phyloP scores from a whole-genome alignment of 495 filamentous ascomycete species.

The Aspergillus campestris region DNA sequence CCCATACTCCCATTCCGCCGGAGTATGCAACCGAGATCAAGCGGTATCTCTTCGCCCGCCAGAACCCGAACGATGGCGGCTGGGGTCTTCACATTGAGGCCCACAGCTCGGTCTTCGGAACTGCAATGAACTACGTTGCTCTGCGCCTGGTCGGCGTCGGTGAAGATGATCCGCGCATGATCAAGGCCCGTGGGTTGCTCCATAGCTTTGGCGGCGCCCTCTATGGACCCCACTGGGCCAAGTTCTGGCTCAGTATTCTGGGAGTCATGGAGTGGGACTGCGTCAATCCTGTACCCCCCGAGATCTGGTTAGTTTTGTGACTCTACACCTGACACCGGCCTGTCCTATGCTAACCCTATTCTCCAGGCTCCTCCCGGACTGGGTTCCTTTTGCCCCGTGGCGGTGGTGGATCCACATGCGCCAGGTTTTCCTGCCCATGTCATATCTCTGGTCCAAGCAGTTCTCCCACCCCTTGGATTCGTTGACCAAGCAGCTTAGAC shows the following conservation, averaged over 20 bases:
- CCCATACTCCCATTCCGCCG: constrained; percentile 77
- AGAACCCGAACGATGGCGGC: constrained; percentile 81
- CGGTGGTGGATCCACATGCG: constrained; percentile 99
- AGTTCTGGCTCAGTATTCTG: constrained; percentile 82
- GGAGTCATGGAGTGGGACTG: constrained; percentile 83
- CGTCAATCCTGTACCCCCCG: constrained; percentile 88
- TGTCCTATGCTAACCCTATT: constrained; percentile 1
- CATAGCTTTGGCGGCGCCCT: constrained; percentile 82
- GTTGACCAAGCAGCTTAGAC: constrained; percentile 58
- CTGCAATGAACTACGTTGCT: constrained; percentile 78
- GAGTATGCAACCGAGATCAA: constrained; percentile 82
- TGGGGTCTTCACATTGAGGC: constrained; percentile 97
- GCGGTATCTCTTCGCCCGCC: constrained; percentile 83
- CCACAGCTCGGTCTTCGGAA: constrained; percentile 89
- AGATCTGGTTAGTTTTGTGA: constrained; percentile 59
- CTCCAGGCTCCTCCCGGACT: constrained; percentile 74
- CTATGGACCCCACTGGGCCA: constrained; percentile 86
- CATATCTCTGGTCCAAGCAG: constrained; percentile 74
- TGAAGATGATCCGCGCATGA: constrained; percentile 75
- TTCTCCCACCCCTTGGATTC: constrained; percentile 66
- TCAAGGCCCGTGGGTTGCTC: constrained; percentile 75
- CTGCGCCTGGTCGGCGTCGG: constrained; percentile 82
- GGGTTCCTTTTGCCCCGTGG: constrained; percentile 92
- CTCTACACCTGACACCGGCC: background rate
- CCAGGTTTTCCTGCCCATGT: constrained; percentile 86